A percentile compares a stretch with the other conserved stretches of the same genome.
phyloP scores from a whole-genome alignment of 2,329 filamentous ascomycete species.

The Calcarisporium arbuscula region DNA sequence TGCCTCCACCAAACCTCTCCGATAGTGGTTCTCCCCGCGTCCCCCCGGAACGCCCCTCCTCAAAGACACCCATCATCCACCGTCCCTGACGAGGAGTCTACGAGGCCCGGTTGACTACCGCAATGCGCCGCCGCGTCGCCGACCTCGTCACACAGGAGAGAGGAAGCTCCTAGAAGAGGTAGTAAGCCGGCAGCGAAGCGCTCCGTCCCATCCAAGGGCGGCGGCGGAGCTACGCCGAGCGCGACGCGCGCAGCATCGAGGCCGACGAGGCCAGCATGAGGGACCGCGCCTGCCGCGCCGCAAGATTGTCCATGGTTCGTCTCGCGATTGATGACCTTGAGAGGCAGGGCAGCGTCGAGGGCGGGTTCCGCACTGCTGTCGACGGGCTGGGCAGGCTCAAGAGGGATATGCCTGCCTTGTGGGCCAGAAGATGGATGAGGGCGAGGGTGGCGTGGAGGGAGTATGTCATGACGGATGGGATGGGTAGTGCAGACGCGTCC shows the following conservation, averaged over 20 bases:
- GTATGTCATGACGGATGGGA: conserved; percentile 40
- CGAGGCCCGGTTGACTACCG: conserved; percentile 56
- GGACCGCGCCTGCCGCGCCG: conserved; percentile 14
- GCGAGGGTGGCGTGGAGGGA: conserved; percentile 53
- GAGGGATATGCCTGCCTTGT: conserved; percentile 53
- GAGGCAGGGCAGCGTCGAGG: conserved; percentile 38
- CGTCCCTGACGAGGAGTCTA: conserved; percentile 32
- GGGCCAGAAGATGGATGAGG: conserved; percentile 59
- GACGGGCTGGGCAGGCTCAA: conserved; percentile 46
- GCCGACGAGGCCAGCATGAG: conserved; percentile 41
- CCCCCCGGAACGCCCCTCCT: conserved; percentile 32
- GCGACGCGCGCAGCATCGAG: conserved; percentile 30
- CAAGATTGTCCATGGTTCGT: conserved; percentile 15
- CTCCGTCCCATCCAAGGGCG: conserved; percentile 38
- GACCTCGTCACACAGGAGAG: conserved; percentile 54
- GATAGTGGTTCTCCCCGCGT: conserved; percentile 55
- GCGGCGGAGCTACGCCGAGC: conserved; percentile 37
- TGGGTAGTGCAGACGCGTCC: too few relatives aligned
- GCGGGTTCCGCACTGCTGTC: conserved; percentile 40
- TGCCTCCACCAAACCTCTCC: conserved; percentile 51
- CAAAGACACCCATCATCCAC: conserved; percentile 13
- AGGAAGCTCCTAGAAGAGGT: conserved; percentile 60
- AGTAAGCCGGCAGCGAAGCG: conserved; percentile 53
- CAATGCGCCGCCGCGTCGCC: conserved; percentile 52
- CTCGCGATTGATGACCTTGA: conserved; percentile 32